These are phyloP conservation scores for Trichopus zeylanicus DNA, from an alignment of 116 monocot species.

Conservation along the genomic window DNA sequence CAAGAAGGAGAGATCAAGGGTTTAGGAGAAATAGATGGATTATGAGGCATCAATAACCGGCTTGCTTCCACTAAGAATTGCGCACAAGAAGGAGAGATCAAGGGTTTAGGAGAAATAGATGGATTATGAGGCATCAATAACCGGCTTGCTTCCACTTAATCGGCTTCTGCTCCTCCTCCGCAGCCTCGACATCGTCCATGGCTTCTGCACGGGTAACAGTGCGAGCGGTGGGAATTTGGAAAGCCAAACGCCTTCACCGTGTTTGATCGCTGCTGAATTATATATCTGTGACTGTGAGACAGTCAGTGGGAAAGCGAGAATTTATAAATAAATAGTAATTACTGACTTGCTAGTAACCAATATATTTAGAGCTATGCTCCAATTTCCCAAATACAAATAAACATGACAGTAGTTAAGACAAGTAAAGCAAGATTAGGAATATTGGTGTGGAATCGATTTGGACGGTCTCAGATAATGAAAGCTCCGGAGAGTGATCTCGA, in stretches of 20 bases:
- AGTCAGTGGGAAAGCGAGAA: too few relatives aligned
- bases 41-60: conserved; percentile 25
- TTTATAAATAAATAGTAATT: too few relatives aligned
- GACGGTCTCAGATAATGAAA: too few relatives aligned
- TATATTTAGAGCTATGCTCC: too few relatives aligned
- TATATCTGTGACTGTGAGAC: too few relatives aligned
- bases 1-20: background rate
- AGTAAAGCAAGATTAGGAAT: too few relatives aligned
- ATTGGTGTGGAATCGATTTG: too few relatives aligned
- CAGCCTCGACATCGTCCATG: conserved; percentile 19
- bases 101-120: background rate
- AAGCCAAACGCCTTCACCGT: background rate
- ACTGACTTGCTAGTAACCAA: too few relatives aligned
- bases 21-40: background rate
- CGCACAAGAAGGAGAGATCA: background rate
- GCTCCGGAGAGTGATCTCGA: too few relatives aligned
- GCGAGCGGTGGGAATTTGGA: too few relatives aligned
- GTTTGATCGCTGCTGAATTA: background rate
- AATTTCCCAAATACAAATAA: too few relatives aligned
- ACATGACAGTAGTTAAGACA: too few relatives aligned
- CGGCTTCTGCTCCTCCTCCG: conserved; percentile 15
- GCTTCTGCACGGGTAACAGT: conserved; percentile 5
- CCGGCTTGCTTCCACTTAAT: conserved; percentile 25
- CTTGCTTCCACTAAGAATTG: conserved; percentile 16
- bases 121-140: conserved; percentile 20